Evolutionary conservation across 2,329 filamentous ascomycete genomes (phyloP).

Genomic region (Colletotrichum coccodes): DNA sequence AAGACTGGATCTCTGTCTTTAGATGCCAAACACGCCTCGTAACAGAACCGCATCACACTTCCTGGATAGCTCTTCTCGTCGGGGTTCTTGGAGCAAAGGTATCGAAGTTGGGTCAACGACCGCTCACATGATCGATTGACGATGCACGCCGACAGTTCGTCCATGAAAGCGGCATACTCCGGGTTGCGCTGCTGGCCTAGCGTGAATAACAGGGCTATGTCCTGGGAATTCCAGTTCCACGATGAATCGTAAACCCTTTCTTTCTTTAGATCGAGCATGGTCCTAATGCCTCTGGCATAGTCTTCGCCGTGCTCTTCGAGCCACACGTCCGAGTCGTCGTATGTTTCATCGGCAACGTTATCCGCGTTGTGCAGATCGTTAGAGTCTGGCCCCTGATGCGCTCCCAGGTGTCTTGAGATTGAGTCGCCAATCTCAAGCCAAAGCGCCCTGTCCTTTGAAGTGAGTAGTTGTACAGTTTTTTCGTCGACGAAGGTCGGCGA

Average conservation of each 20-base stretch:
- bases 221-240: conserved; percentile 99
- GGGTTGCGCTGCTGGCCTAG: neutral
- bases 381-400: no score
- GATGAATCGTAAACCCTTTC: conserved; percentile 96
- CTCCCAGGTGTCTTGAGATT: no score
- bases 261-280: conserved; percentile 91
- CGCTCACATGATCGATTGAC: conserved; percentile 99
- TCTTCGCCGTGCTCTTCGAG: conserved; percentile 94
- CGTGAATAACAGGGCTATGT: conserved; percentile 48
- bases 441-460: no score
- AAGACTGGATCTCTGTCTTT: conserved; percentile 13
- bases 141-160: conserved; percentile 86
- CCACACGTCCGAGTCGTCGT: conserved; percentile 95
- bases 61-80: conserved; percentile 87
- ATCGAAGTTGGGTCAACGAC: conserved; percentile 98
- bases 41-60: conserved; percentile 11
- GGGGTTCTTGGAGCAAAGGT: conserved; percentile 97
- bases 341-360: no score
- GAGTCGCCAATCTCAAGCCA: no score
- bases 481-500: no score
- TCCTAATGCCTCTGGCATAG: conserved; percentile 93
- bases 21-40: neutral
- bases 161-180: neutral
- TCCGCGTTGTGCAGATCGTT: no score
- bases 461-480: no score